A percentile compares a stretch with the other conserved stretches of the same genome.
Conservation (phyloP, 2,329 filamentous ascomycete species). For the Penicillium corylophilum region DNA sequence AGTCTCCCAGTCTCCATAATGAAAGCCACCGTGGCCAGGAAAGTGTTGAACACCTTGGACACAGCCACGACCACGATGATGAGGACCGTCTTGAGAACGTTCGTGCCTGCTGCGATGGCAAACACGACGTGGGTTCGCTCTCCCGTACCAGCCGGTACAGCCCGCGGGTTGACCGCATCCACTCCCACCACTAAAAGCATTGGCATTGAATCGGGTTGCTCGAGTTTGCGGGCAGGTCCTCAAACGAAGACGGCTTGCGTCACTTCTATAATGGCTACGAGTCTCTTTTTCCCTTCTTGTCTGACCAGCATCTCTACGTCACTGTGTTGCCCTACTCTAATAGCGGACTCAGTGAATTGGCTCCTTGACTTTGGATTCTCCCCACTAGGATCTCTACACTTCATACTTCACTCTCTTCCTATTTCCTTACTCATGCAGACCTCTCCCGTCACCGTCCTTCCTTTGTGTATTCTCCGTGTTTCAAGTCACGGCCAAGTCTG, state of each 20-base stretch:
- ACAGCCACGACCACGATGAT: slow-evolving; percentile 64
- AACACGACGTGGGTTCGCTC: slow-evolving; percentile 64
- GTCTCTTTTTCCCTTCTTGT: slow-evolving; percentile 20
- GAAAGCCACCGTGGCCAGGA: slow-evolving; percentile 55
- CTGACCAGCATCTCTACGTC: slow-evolving; percentile 5
- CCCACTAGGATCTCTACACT: background rate
- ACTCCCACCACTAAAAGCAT: slow-evolving; percentile 35
- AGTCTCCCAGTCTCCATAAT: slow-evolving; percentile 39
- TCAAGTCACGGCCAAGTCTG: slow-evolving; percentile 12
- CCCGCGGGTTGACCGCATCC: slow-evolving; percentile 38
- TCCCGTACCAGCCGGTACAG: slow-evolving; percentile 44
- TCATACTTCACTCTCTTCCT: background rate
- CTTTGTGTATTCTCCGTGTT: slow-evolving; percentile 7
- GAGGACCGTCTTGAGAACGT: slow-evolving; percentile 88
- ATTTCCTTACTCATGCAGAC: slow-evolving; percentile 4
- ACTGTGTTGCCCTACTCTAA: background rate
- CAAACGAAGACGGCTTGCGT: slow-evolving; percentile 23
- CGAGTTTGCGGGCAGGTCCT: slow-evolving; percentile 27
- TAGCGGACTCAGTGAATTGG: background rate
- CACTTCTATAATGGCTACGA: slow-evolving; percentile 23
- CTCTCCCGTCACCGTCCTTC: slow-evolving; percentile 15
- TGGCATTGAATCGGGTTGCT: slow-evolving; percentile 16
- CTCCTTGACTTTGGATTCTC: background rate
- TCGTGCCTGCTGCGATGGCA: slow-evolving; percentile 91
- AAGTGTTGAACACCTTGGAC: slow-evolving; percentile 77